These are phyloP conservation scores for Psilocybe cubensis DNA, from an alignment of 768 basidiomycete species.

Conservation along the genomic window DNA sequence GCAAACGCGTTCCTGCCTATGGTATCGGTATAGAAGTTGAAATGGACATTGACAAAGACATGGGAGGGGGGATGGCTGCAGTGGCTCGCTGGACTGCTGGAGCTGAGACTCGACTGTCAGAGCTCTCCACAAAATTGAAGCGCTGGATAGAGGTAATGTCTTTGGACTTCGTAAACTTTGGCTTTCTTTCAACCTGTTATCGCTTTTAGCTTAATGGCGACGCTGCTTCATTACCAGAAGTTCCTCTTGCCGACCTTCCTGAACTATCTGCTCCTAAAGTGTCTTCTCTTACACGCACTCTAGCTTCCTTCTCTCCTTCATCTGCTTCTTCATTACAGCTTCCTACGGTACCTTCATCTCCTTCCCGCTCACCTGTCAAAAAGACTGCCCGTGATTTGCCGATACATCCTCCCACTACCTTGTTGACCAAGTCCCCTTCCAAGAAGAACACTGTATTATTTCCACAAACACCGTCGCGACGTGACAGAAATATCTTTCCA, in stretches of 20 bases:
- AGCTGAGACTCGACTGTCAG: slow-evolving; percentile 59
- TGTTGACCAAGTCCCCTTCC: slow-evolving; percentile 44
- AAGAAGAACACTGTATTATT: slow-evolving; percentile 56
- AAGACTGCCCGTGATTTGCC: slow-evolving; percentile 40
- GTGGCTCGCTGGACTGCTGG: slow-evolving; percentile 87
- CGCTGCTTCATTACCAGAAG: slow-evolving; percentile 45
- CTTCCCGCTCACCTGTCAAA: slow-evolving; percentile 46
- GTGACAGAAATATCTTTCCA: slow-evolving; percentile 40
- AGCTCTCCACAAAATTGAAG: slow-evolving; percentile 62
- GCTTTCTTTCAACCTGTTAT: slow-evolving; percentile 1
- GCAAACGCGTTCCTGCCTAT: slow-evolving; percentile 76
- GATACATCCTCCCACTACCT: slow-evolving; percentile 53
- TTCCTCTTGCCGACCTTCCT: slow-evolving; percentile 73
- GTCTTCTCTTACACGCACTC: slow-evolving; percentile 69
- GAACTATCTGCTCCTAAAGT: slow-evolving; percentile 57
- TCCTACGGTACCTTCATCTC: slow-evolving; percentile 43
- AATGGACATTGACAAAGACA: slow-evolving; percentile 80
- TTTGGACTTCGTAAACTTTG: neutral
- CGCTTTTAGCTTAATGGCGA: slow-evolving; percentile 53
- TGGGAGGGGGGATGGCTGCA: slow-evolving; percentile 85
- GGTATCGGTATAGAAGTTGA: slow-evolving; percentile 89
- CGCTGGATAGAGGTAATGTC: slow-evolving; percentile 62
- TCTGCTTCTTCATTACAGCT: slow-evolving; percentile 46
- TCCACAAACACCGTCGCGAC: slow-evolving; percentile 69
- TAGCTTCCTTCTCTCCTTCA: slow-evolving; percentile 79